These are phyloP conservation scores for Mesotaenium endlicherianum DNA, from an alignment of 139 green algal species.

Conservation along the genomic window DNA sequence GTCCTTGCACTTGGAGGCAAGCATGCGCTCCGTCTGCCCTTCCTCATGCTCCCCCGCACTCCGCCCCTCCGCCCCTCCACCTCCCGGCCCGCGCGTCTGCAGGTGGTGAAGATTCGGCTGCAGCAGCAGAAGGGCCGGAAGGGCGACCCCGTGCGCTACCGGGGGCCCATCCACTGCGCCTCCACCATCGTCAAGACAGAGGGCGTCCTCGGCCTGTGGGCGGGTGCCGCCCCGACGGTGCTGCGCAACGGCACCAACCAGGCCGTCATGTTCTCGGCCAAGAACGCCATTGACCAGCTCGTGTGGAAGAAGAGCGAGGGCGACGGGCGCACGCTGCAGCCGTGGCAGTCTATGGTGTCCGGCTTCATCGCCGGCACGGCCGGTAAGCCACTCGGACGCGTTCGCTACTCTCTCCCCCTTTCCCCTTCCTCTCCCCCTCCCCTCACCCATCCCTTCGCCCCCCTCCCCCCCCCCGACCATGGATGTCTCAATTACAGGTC, in stretches of 20 bases:
- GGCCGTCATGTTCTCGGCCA: constrained; percentile 93
- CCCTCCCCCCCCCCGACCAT: too few species aligned
- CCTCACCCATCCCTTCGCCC: too few species aligned
- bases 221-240: constrained; percentile 81
- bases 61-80: too few species aligned
- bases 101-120: constrained; percentile 73
- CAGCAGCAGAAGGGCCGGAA: constrained; percentile 83
- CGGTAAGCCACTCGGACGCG: too few species aligned
- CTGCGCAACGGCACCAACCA: constrained; percentile 94
- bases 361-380: constrained; percentile 84
- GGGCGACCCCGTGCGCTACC: constrained; percentile 80
- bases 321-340: constrained; percentile 47
- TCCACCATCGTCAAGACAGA: constrained; percentile 79
- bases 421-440: too few species aligned
- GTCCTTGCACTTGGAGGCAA: too few species aligned
- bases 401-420: too few species aligned
- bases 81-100: too few species aligned
- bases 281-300: constrained; percentile 72
- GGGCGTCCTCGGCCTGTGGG: constrained; percentile 81
- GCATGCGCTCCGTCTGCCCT: too few species aligned
- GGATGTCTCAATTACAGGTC: too few species aligned
- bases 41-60: too few species aligned
- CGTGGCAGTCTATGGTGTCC: constrained; percentile 75
- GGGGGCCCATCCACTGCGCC: constrained; percentile 82
- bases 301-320: constrained; percentile 55